Conservation (phyloP, 495 filamentous ascomycete species). For the Aspergillus kassunensis region DNA sequence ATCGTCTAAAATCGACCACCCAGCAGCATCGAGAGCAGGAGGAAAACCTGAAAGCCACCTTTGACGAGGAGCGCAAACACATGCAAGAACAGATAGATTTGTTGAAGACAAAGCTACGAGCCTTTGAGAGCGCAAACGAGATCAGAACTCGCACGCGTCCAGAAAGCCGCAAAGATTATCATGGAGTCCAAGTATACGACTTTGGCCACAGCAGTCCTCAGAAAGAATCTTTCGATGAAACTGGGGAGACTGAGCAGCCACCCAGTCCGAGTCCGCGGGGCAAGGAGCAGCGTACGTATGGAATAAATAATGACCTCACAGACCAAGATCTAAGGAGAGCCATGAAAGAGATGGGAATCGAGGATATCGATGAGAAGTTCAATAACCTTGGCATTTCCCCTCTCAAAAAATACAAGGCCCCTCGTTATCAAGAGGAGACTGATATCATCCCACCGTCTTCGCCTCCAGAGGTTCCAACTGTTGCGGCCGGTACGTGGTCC, state of each 20-base stretch:
- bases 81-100: conserved; percentile 36
- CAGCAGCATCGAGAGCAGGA: conserved; percentile 38
- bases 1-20: conserved; percentile 32
- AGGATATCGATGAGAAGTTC: conserved; percentile 28
- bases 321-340: conserved; percentile 27
- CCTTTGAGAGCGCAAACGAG: conserved; percentile 27
- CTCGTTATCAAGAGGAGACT: conserved; percentile 6
- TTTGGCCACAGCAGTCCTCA: conserved; percentile 26
- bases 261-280: conserved; percentile 42
- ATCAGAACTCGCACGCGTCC: conserved; percentile 22
- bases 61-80: conserved; percentile 32
- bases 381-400: conserved; percentile 31
- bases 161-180: conserved; percentile 32
- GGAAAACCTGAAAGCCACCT: conserved; percentile 30
- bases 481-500: conserved; percentile 24
- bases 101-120: conserved; percentile 26
- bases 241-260: conserved; percentile 33
- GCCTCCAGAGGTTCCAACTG: conserved; percentile 26
- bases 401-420: conserved; percentile 17
- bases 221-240: conserved; percentile 27
- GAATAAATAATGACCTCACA: conserved; percentile 21
- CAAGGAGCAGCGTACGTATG: conserved; percentile 26
- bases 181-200: conserved; percentile 31
- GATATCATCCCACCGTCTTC: conserved; percentile 30
- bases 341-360: conserved; percentile 22